A percentile compares a stretch with the other conserved stretches of the same genome.
These are phyloP conservation scores for Coemansia sp. DNA, from an alignment of 192 early-diverging fungal genomes.

Conservation along the genomic window DNA sequence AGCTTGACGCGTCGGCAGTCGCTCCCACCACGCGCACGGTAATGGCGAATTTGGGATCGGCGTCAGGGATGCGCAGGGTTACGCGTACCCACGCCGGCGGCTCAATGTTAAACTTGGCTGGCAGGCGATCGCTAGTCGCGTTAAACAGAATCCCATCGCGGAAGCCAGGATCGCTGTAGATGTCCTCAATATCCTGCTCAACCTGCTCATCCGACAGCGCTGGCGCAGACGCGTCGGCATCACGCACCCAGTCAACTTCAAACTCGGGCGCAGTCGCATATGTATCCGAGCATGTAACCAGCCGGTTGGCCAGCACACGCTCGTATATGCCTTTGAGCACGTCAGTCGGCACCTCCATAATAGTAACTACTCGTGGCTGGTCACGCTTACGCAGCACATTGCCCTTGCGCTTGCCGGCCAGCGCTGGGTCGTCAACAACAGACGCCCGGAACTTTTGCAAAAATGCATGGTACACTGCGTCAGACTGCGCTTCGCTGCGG, in stretches of 20 bases:
- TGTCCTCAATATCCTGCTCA: slow-evolving; percentile 42
- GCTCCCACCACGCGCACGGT: slow-evolving; percentile 35
- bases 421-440: slow-evolving; percentile 53
- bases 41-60: slow-evolving; percentile 34
- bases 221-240: slow-evolving; percentile 16
- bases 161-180: slow-evolving; percentile 56
- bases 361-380: slow-evolving; percentile 52
- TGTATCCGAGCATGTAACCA: slow-evolving; percentile 50
- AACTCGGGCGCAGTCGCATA: slow-evolving; percentile 47
- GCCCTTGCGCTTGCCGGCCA: slow-evolving; percentile 51
- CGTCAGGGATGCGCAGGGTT: slow-evolving; percentile 48
- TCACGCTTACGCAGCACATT: slow-evolving; percentile 57
- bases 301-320: slow-evolving; percentile 40
- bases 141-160: slow-evolving; percentile 54
- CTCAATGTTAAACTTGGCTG: slow-evolving; percentile 45
- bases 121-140: slow-evolving; percentile 53
- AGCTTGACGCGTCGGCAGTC: slow-evolving; percentile 15
- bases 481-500: slow-evolving; percentile 41
- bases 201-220: slow-evolving; percentile 47
- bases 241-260: slow-evolving; percentile 51
- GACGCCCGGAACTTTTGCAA: slow-evolving; percentile 49
- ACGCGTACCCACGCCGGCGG: slow-evolving; percentile 50
- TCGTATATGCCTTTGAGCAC: slow-evolving; percentile 41
- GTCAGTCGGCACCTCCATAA: slow-evolving; percentile 54
- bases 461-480: slow-evolving; percentile 44